Evolutionary conservation across 768 basidiomycete genomes (phyloP).

Genomic region (Suillus decipiens): DNA sequence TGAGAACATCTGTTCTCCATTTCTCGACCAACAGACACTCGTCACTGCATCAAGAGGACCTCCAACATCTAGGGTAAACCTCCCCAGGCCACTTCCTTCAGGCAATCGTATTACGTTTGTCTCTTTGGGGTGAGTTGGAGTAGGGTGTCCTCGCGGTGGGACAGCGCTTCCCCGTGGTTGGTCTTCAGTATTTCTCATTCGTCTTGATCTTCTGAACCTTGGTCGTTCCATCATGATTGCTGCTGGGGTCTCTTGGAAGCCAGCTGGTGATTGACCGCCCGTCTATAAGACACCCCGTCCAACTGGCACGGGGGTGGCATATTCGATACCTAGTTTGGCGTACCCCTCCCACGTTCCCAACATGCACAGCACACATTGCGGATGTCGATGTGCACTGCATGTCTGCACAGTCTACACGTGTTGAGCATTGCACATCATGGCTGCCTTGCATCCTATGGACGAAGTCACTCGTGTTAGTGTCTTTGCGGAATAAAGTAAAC

Average conservation of each 20-base stretch:
- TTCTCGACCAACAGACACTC: constrained; percentile 9
- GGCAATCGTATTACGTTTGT: constrained; percentile 48
- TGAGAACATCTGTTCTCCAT: constrained; percentile 28
- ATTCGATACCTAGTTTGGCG: constrained; percentile 1
- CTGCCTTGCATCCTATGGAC: not conserved
- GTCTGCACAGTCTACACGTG: not conserved
- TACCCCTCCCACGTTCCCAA: constrained; percentile 6
- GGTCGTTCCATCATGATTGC: constrained; percentile 5
- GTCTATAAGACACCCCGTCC: constrained; percentile 3
- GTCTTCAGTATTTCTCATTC: constrained; percentile 4
- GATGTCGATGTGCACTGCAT: not conserved
- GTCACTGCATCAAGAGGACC: constrained; percentile 6
- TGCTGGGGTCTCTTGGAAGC: constrained; percentile 3
- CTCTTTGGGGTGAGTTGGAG: constrained; percentile 7
- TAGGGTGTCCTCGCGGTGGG: constrained; percentile 6
- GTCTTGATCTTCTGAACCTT: constrained; percentile 6
- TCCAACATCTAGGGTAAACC: constrained; percentile 81
- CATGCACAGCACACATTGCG: not conserved
- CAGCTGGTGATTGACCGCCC: not conserved
- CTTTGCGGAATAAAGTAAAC: not conserved
- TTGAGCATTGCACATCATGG: not conserved
- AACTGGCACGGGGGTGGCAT: not conserved
- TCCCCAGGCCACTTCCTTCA: constrained; percentile 96
- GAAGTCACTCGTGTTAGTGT: not conserved
- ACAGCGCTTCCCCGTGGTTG: constrained; percentile 2